These are phyloP conservation scores for Populus hybrid DNA, from an alignment of 441 rosid genomes.

Conservation along the genomic window DNA sequence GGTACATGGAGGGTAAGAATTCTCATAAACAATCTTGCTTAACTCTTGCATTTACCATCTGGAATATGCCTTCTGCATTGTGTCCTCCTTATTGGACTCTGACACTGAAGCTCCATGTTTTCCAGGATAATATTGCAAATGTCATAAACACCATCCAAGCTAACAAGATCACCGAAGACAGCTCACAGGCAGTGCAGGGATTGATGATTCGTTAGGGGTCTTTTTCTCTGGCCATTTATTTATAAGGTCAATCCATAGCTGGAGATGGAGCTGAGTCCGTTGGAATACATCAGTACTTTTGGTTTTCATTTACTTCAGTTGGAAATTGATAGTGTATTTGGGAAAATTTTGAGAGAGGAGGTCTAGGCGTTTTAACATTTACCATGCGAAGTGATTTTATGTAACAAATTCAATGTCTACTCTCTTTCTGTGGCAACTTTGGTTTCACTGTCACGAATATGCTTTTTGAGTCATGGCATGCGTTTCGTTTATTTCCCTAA, in stretches of 20 bases:
- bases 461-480: too few relatives aligned
- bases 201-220: conserved; percentile 44
- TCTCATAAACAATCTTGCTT: neutral
- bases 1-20: conserved; percentile 77
- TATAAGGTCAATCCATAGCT: neutral
- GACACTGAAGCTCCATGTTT: neutral
- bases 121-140: conserved; percentile 67
- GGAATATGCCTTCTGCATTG: neutral
- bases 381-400: neutral
- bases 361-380: neutral
- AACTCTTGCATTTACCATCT: neutral
- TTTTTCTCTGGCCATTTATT: neutral
- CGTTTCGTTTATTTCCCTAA: too few relatives aligned
- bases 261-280: conserved; percentile 7
- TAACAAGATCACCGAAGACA: conserved; percentile 81
- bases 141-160: conserved; percentile 83
- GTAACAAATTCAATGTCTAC: neutral
- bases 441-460: too few relatives aligned
- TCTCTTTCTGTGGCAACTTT: neutral
- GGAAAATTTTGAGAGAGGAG: conserved; percentile 14
- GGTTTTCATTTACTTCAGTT: conserved; percentile 1
- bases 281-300: neutral
- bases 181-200: conserved; percentile 72
- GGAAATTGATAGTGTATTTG: neutral
- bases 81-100: neutral